Base-by-base conservation (phyloP, 2,329 filamentous ascomycete genomes). In the Aspergillus costaricaensis region DNA sequence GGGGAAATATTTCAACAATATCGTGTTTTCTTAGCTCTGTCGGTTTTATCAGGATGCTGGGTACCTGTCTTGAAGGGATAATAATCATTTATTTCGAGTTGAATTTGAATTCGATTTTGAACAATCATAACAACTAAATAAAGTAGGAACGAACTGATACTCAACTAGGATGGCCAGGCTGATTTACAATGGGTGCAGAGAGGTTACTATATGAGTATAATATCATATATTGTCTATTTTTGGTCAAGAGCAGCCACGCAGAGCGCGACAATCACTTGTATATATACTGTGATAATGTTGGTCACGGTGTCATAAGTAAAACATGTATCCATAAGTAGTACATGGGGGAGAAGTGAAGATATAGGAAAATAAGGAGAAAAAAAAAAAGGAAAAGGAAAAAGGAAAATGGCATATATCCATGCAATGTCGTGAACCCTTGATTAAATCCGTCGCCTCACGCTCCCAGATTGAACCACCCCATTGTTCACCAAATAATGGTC, bases 371-470 rank as follows among this genome's bases (percentile, higher is more conserved):
- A 56, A 25, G 36, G 51, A 55, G 23, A 41, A 58, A 48, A 55
- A 38, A 55, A 58, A 48, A 55, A 38, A 55, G 32, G n/a, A n/a
- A 54, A 44, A 47, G 25, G 25, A 58, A 55, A 58, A 43, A 44
- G 49, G 50, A 63, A 32, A 60, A 57, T 32, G 41, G 56, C 48
- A 62, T 65, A 63, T 63, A 59, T 64, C 61, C 62, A 60, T 65
- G 41, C 57, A 55, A 53, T 60, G 66, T 67, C 62, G 58, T 67
- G 43, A 65, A 61, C 30, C 58, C 62, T 49, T 55, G 52, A 53
- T 55, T 55, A 48, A 36, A 54, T 52, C 57, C 53, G 63, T 59
- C 54, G 58, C 50, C 59, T 44, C 49, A 50, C 62, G 49, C 56
- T 57, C 60, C 17, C 57, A 57, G 32, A 47, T 55, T 43, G 14